Base-by-base conservation (phyloP, 1,139 yeast genomes). In the Entelexis sorbosivorans region DNA sequence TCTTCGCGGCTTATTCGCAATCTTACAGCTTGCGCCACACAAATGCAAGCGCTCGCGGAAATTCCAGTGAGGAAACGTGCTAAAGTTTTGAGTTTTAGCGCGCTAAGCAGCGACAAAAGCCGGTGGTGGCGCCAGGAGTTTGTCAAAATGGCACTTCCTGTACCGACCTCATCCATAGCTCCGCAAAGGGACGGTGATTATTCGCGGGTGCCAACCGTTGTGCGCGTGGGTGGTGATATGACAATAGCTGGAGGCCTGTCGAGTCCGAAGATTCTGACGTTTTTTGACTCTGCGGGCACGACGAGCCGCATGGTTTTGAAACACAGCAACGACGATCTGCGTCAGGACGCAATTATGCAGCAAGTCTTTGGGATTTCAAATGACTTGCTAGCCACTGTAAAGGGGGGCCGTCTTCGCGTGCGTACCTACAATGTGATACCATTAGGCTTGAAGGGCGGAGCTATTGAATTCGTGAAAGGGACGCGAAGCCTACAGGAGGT, bases 291-390 rank as follows among this genome's bases (percentile, higher is more conserved):
- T 0, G 75, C 78, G 61, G 97, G 96, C 0, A 59, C 65, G 0
- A 61, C 56, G 0, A 81, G 77, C 54, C 77, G 71, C 52, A 73
- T 82, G 62, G 69, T 91, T 20, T 70, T 88, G 59, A 93, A 93
- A 62, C 85, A 87, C 29, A 89, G 95, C 5, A 76, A 86, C 7
- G 98, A 93, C 66, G 98, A 93, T 66, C 68, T 91, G 51, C 71
- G 98, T 51, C 98, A 93, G 66, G 99, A 93, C 66, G 85, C 95
- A 0, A 86, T 91, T 55, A 93, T 93, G 98, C 95, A 89, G 64
- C 98, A 91, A 63, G 97, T 91, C 1, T 93, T 93, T 65, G 82
- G 75, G 28, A 86, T 88, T 63, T 96, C 88, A 19, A 87, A 89
- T 61, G 67, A 73, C 1, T 68, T 91, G 50, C 38, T 56, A 17